Base-by-base conservation (phyloP, 352 stramenopile species). In the Phytopythium vexans region DNA sequence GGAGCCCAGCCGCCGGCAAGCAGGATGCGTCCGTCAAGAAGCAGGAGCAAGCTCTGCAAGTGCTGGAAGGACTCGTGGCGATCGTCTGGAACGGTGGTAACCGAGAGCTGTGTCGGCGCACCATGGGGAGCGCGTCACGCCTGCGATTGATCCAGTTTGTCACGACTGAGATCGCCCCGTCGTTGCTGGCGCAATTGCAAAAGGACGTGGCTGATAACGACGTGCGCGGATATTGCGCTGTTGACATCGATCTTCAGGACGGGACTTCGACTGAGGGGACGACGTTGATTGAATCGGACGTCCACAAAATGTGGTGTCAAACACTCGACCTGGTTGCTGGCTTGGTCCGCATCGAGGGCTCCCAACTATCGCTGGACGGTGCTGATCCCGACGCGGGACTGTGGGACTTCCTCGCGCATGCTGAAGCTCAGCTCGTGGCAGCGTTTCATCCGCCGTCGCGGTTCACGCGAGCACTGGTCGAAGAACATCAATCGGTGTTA, bases 291-390 rank as follows among this genome's bases (percentile, higher is more conserved):
- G 70, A 72, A 4, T 88, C 79, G 0, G 41, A 64, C 8, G 70
- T 68, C 3, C 79, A 89, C 38, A 56, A 60, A n/a, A 75, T 79
- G 64, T 89, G 79, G 79, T 89, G 79, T 35, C 57, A 64, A 38
- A 64, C 79, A 21, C 58, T 89, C 12, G 57, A 76, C 37, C 77
- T 84, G 51, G 68, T 72, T 1, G 46, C 57, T 27, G 70, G 70
- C 4, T 60, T 84, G 41, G 27, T 84, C 8, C 68, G 68, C 52
- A 34, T 84, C 8, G 52, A 73, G 8, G n/a, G 27, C 16, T 41
- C 56, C 15, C 21, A 41, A 34, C 15, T 48, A 14, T n/a, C 7
- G 6, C 14, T 8, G 15, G 16, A 27, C 8, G 58, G 41, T 12
- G 59, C 57, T 2, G 44, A 54, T 41, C 39, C 58, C 11, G 43